These are phyloP conservation scores for Mucor saturninus DNA, from an alignment of 371 early-diverging fungal species.

Conservation along the genomic window DNA sequence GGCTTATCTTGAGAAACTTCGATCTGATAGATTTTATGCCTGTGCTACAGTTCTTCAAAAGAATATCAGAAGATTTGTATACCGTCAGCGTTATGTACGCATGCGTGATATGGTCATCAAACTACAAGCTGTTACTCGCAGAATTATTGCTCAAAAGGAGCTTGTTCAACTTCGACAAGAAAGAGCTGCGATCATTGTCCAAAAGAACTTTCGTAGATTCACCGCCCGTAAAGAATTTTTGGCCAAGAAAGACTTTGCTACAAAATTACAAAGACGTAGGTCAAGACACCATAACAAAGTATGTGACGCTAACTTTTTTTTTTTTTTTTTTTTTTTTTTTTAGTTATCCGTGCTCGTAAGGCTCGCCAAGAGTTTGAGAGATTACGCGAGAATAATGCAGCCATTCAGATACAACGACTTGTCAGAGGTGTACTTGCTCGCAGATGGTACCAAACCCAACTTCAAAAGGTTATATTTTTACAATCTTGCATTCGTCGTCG, in stretches of 20 bases:
- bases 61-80: slow-evolving; percentile 79
- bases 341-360: slow-evolving; percentile 55
- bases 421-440: slow-evolving; percentile 70
- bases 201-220: slow-evolving; percentile 70
- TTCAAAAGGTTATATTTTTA: slow-evolving; percentile 67
- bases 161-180: slow-evolving; percentile 61
- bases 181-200: slow-evolving; percentile 79
- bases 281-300: not conserved
- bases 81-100: slow-evolving; percentile 67
- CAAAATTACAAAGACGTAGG: slow-evolving; percentile 49
- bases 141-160: slow-evolving; percentile 57
- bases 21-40: slow-evolving; percentile 76
- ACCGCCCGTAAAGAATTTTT: slow-evolving; percentile 63
- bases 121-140: slow-evolving; percentile 69
- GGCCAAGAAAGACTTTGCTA: slow-evolving; percentile 33
- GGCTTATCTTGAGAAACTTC: slow-evolving; percentile 89
- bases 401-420: slow-evolving; percentile 73
- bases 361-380: slow-evolving; percentile 52
- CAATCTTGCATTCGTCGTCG: slow-evolving; percentile 87
- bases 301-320: not conserved
- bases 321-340: not conserved
- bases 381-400: slow-evolving; percentile 65
- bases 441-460: slow-evolving; percentile 52
- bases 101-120: slow-evolving; percentile 57
- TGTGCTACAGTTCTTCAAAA: slow-evolving; percentile 90